Percentiles rank a stretch among this genome's conserved stretches.
These are phyloP conservation scores for Colletotrichum cuscutae DNA, from an alignment of 2,329 filamentous ascomycete genomes.

Conservation along the genomic window DNA sequence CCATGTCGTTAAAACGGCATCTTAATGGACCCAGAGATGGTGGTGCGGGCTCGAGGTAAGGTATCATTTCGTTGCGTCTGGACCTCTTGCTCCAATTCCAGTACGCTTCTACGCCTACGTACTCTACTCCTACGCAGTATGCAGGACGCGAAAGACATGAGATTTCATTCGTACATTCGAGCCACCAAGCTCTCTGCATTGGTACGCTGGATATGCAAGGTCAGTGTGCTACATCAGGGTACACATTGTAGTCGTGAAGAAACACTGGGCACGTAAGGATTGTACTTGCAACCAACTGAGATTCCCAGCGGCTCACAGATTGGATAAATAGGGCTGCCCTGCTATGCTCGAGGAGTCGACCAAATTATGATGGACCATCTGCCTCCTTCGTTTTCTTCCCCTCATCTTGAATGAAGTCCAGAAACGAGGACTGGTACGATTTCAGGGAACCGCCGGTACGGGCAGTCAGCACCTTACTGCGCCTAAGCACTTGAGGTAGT, in stretches of 20 bases:
- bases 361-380: background rate
- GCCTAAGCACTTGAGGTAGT: background rate
- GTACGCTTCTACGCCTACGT: background rate
- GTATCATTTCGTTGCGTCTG: background rate
- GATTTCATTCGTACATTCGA: background rate
- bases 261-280: background rate
- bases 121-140: no score
- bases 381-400: background rate
- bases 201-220: slow-evolving; percentile 3
- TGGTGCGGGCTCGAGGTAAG: background rate
- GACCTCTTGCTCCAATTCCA: background rate
- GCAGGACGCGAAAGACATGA: no score
- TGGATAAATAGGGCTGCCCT: background rate
- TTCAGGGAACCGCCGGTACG: background rate
- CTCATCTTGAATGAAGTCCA: background rate
- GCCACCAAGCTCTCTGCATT: background rate
- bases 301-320: background rate
- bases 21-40: background rate
- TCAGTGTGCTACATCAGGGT: slow-evolving; percentile 6
- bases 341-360: background rate
- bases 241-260: background rate
- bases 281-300: background rate
- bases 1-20: background rate
- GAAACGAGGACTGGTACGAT: background rate
- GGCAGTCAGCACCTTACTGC: background rate